Evolutionary conservation across 2,329 filamentous ascomycete genomes (phyloP), one percentile per base, ranked within the genome.

Genomic region (Phyllosticta capitalensis): DNA sequence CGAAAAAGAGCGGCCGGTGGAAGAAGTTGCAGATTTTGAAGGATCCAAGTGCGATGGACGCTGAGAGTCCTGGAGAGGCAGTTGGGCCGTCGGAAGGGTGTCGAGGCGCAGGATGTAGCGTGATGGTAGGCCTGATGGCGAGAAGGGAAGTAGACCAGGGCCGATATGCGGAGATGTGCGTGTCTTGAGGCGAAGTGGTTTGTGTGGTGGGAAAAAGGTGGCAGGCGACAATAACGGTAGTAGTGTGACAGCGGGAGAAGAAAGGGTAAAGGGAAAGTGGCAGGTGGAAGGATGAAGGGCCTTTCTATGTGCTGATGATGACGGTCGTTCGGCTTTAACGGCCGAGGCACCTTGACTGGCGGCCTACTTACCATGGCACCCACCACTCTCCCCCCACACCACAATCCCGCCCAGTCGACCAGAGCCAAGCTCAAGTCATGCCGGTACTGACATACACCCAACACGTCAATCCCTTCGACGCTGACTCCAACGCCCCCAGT

Each of bases 401-500:
- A 52, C 9, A 9, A 9, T 19, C 19, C 38, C 5, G 38, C 38
- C 10, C 9, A 38, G 7, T n/a, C n/a, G n/a, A n/a, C n/a, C n/a
- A n/a, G 24, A 26, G 14, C 45, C 45, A 1, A n/a, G 9, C 22
- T 5, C 19, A 52, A 52, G 53, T 52, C 28, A 63, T 63, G 62
- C 62, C 62, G 24, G 62, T 63, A 48, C 55, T 61, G 63, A 19
- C n/a, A 26, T 26, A 7, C 24, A 26, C 58, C 48, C 28, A n/a
- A 20, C 10, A 14, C 54, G 5, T 55, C 22, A 22, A 33, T 22
- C 17, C 53, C 48, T 5, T 22, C 21, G 10, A 17, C 9, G 33
- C 33, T 52, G 28, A 52, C 45, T 17, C 60, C 53, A 26, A 61
- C 56, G 7, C n/a, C 28, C 28, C 10, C 10, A 85, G 83, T 79